Percentiles rank a stretch among this genome's conserved stretches.
Evolutionary conservation across 2,329 filamentous ascomycete species (phyloP).

Genomic region (Colletotrichum sp.): DNA sequence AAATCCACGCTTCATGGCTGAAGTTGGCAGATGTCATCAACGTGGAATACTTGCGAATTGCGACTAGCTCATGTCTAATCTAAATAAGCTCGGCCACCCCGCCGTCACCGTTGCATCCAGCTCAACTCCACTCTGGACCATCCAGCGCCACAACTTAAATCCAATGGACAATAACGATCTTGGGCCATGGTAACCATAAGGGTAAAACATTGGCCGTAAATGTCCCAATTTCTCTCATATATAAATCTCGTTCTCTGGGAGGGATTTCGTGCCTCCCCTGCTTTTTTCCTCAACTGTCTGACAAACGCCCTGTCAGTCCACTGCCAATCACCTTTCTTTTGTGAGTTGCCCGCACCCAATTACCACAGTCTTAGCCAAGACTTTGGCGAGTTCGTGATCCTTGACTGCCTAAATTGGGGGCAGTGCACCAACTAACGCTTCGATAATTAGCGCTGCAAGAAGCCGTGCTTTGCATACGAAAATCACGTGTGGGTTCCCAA

Average conservation of each 20-base stretch:
- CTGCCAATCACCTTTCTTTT: not conserved
- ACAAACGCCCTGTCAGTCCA: not conserved
- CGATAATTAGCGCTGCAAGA: not conserved
- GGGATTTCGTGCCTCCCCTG: not conserved
- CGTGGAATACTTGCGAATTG: not conserved
- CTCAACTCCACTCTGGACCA: not conserved
- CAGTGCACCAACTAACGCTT: slow-evolving; percentile 1
- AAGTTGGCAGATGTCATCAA: not conserved
- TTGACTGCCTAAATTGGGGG: not conserved
- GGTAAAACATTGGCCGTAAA: not conserved
- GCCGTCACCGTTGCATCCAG: not conserved
- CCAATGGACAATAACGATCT: not conserved
- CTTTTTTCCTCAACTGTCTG: not conserved
- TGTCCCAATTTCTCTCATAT: not conserved
- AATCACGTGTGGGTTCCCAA: slow-evolving; percentile 7
- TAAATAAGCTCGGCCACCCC: not conserved
- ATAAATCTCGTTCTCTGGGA: not conserved
- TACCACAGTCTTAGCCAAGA: not conserved
- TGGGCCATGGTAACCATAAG: not conserved
- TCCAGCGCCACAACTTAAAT: not conserved
- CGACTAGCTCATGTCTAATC: not conserved
- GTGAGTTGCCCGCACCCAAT: not conserved
- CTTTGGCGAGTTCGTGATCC: not conserved
- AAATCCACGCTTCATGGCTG: not conserved
- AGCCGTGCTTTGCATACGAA: not conserved